A percentile compares a stretch with the other conserved stretches of the same genome.
phyloP scores from a whole-genome alignment of 768 basidiomycete species.

The Roridomyces roridus region DNA sequence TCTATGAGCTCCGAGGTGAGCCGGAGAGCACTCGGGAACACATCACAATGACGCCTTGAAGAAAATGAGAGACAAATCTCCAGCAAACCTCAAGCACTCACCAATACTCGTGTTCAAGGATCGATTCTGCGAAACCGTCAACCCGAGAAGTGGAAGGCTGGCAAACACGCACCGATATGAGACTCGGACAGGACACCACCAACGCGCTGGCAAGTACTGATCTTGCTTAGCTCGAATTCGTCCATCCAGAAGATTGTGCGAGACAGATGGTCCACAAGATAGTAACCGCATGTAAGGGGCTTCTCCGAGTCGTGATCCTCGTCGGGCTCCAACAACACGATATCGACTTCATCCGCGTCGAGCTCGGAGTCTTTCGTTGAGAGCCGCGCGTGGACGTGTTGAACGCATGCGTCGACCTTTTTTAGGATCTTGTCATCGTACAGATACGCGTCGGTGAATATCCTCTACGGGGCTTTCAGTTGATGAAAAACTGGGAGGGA shows the following conservation, averaged over 20 bases:
- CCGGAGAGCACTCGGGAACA: neutral
- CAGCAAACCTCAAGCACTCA: neutral
- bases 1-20: neutral
- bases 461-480: neutral
- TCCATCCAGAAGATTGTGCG: constrained; percentile 1
- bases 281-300: neutral
- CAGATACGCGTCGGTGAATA: constrained; percentile 2
- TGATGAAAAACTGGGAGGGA: too few species aligned
- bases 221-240: neutral
- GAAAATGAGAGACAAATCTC: neutral
- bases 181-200: neutral
- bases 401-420: neutral
- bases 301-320: neutral
- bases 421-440: neutral
- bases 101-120: neutral
- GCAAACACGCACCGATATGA: neutral
- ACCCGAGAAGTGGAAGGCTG: too few species aligned
- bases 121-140: neutral
- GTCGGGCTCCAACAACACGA: neutral
- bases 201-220: neutral
- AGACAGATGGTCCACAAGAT: neutral
- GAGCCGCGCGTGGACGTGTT: neutral
- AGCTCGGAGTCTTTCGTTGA: neutral
- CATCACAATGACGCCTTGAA: neutral
- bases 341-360: neutral